Percentiles rank a stretch among this genome's conserved stretches.
These are phyloP conservation scores for Moesziomyces sp. DNA, from an alignment of 1,284 basidiomycete genomes.

Conservation along the genomic window DNA sequence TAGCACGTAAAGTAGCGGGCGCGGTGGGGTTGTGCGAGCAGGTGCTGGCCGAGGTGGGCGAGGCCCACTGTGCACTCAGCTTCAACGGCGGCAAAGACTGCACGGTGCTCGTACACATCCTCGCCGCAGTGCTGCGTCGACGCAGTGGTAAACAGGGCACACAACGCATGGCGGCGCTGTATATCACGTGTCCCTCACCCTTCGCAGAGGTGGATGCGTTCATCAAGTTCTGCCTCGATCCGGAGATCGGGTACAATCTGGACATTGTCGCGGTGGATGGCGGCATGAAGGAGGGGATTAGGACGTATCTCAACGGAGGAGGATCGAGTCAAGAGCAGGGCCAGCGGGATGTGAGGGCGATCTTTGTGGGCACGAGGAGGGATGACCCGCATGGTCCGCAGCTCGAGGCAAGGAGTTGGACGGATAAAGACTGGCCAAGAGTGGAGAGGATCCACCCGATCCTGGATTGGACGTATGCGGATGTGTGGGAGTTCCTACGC, in stretches of 20 bases:
- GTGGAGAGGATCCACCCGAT: constrained; percentile 95
- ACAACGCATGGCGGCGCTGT: constrained; percentile 76
- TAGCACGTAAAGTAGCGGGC: constrained; percentile 42
- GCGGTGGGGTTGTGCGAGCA: constrained; percentile 56
- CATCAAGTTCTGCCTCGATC: constrained; percentile 73
- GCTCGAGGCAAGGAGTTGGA: constrained; percentile 38
- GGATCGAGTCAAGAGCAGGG: constrained; percentile 19
- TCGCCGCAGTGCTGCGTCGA: constrained; percentile 75
- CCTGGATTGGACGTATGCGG: constrained; percentile 89
- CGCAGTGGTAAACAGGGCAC: constrained; percentile 56
- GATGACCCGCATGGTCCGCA: constrained; percentile 84
- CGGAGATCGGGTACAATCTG: constrained; percentile 77
- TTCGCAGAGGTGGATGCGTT: constrained; percentile 87
- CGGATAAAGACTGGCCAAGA: constrained; percentile 78
- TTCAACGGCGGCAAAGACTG: constrained; percentile 98
- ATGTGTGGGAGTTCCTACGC: constrained; percentile 89
- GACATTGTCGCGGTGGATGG: constrained; percentile 81
- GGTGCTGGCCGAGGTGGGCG: constrained; percentile 57
- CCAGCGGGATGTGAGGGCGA: constrained; percentile 74
- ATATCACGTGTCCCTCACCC: constrained; percentile 89
- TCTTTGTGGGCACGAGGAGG: constrained; percentile 87
- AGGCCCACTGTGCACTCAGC: constrained; percentile 72
- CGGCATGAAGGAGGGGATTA: constrained; percentile 84
- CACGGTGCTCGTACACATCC: constrained; percentile 91
- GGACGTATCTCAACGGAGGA: constrained; percentile 74